Percentiles rank a stretch among this genome's conserved stretches.
phyloP scores from a whole-genome alignment of 257 asterid species.

The Prunella vulgaris region DNA sequence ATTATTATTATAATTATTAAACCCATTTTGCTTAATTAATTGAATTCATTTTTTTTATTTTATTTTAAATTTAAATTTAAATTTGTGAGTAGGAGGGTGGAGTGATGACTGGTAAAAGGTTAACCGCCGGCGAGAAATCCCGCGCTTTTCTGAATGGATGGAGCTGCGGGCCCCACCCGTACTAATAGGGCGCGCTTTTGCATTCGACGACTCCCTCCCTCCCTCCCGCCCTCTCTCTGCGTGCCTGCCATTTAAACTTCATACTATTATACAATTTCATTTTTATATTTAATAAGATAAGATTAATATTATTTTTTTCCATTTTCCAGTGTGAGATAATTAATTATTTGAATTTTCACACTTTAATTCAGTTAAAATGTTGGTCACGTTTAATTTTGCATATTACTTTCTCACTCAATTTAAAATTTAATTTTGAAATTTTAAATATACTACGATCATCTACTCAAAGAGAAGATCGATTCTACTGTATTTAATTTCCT shows the following conservation, averaged over 20 bases:
- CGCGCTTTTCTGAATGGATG: constrained; percentile 24
- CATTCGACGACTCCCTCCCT: constrained; percentile 13
- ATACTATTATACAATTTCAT: not conserved
- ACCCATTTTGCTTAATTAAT: not conserved
- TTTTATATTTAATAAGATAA: not conserved
- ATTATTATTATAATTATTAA: too few species aligned
- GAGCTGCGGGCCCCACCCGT: constrained; percentile 34
- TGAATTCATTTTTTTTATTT: too few species aligned
- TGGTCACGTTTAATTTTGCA: too few species aligned
- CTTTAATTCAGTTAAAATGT: too few species aligned
- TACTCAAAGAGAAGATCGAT: too few species aligned
- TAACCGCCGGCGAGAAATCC: constrained; percentile 27
- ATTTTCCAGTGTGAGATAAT: too few species aligned
- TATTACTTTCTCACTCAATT: too few species aligned
- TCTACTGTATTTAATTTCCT: too few species aligned
- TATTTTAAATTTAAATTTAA: not conserved
- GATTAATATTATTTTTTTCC: too few species aligned
- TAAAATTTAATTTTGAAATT: too few species aligned
- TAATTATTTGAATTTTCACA: too few species aligned
- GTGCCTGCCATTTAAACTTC: not conserved
- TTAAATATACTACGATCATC: too few species aligned
- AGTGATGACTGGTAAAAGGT: constrained; percentile 9
- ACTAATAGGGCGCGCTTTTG: constrained; percentile 20
- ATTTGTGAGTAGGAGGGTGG: not conserved
- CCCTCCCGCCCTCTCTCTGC: not conserved